Base-by-base conservation (phyloP, 257 asterid species). In the Handroanthus guayacan region DNA sequence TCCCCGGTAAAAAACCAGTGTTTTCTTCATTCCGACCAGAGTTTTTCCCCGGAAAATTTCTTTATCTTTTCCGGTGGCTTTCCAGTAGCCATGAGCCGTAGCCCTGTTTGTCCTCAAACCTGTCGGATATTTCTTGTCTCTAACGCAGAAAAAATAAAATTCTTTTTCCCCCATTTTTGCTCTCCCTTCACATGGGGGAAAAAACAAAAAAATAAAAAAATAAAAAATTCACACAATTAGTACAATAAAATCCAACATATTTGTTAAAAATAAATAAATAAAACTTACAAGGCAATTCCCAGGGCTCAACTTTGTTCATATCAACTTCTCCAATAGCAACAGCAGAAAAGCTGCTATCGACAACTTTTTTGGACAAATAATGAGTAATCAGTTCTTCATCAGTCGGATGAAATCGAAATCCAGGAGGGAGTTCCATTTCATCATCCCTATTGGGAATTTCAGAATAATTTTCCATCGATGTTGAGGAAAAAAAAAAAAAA, bases 371-470 rank as follows among this genome's bases (percentile, higher is more conserved):
- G 1, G 82, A 67, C 31, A 94, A 77, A 10, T 91, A 91, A 58
- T 90, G 90, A 83, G 92, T 94, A 70, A 91, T 94, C 6, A 94
- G 85, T 43, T 94, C 97, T 77, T 94, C 97, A 60, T 94, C 97
- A 0, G 92, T 91, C 1, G 98, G 98, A 38, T 93, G 96, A n/a
- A 93, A 94, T 72, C 97, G 86, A 56, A 94, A 94, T 1, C 97
- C 98, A 1, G 97, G 94, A 0, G 97, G 98, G 70, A 94, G 63
- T n/a, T 90, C 89, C 84, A 90, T 84, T 11, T 79, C 81, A 54
- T 84, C 90, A 9, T 80, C 89, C 52, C 74, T 74, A 5, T 82
- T 81, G 31, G 76, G 57, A 20, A 68, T 18, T 63, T 38, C 86
- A 17, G 45, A 79, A 43, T 38, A 61, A 47, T 79, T 83, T 60